Conservation (phyloP, 2,329 filamentous ascomycete species). For the Colletotrichum sp. region DNA sequence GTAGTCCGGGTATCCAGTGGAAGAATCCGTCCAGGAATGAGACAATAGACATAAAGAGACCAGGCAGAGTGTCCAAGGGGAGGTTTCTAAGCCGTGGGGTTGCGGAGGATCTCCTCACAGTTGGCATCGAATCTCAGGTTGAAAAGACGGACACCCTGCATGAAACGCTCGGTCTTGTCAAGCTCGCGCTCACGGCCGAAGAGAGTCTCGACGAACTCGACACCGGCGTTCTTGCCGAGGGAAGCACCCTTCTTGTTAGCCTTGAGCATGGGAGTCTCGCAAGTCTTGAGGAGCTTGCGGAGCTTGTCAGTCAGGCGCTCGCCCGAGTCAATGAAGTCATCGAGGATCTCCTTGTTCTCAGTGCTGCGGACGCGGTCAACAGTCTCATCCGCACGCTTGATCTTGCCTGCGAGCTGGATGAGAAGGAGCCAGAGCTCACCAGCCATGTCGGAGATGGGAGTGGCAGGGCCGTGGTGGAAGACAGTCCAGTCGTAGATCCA, state of each 20-base stretch:
- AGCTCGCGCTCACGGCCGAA: constrained; percentile 92
- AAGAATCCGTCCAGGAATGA: background rate
- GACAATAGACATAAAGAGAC: constrained; percentile 16
- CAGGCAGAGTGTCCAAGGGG: constrained; percentile 5
- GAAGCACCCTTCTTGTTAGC: constrained; percentile 72
- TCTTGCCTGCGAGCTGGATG: constrained; percentile 91
- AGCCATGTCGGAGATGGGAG: constrained; percentile 87
- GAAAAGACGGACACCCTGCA: constrained; percentile 88
- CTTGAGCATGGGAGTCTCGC: constrained; percentile 95
- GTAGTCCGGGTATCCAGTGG: background rate
- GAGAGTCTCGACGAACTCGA: constrained; percentile 94
- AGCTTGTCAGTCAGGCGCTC: constrained; percentile 87
- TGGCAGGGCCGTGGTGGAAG: constrained; percentile 81
- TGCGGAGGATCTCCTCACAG: constrained; percentile 84
- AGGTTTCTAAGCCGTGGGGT: constrained; percentile 49
- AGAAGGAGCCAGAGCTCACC: constrained; percentile 95
- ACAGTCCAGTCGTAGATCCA: constrained; percentile 99
- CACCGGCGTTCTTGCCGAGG: constrained; percentile 90
- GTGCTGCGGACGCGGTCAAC: constrained; percentile 73
- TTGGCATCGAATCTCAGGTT: constrained; percentile 95
- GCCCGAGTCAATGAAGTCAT: constrained; percentile 89
- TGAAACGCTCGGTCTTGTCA: constrained; percentile 89
- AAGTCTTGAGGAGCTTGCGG: constrained; percentile 84
- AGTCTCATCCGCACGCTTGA: constrained; percentile 86
- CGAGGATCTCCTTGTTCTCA: constrained; percentile 80